Evolutionary conservation across 805 yeast genomes (phyloP).

Genomic region (Nakazawaea peltata): DNA sequence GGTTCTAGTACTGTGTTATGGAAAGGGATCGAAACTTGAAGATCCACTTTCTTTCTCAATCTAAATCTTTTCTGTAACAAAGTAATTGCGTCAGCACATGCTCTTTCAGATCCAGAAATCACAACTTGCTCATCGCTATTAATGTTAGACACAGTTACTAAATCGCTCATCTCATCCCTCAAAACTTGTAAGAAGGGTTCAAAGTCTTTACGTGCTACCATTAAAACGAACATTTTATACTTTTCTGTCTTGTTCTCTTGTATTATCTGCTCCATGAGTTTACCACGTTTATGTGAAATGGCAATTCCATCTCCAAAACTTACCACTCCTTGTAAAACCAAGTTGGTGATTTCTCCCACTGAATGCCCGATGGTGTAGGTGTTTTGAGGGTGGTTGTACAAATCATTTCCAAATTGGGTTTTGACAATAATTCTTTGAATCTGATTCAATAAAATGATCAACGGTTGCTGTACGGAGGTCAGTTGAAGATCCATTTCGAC

Average conservation of each 20-base stretch:
- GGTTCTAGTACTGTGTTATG: slow-evolving; percentile 23
- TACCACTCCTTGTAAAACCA: slow-evolving; percentile 20
- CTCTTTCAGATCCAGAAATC: slow-evolving; percentile 19
- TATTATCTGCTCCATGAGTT: slow-evolving; percentile 21
- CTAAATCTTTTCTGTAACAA: slow-evolving; percentile 10
- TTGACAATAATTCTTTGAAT: slow-evolving; percentile 14
- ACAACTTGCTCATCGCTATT: slow-evolving; percentile 27
- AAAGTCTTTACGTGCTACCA: slow-evolving; percentile 19
- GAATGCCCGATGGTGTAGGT: slow-evolving; percentile 26
- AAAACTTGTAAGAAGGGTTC: slow-evolving; percentile 10
- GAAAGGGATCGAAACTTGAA: slow-evolving; percentile 23
- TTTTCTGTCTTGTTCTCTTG: no score
- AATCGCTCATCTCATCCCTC: background rate
- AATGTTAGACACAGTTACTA: slow-evolving; percentile 20
- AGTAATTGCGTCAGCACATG: slow-evolving; percentile 12
- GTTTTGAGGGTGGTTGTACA: slow-evolving; percentile 11
- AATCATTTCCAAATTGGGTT: slow-evolving; percentile 14
- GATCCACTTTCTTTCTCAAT: slow-evolving; percentile 20
- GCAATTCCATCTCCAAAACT: slow-evolving; percentile 18
- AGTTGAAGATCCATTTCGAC: slow-evolving; percentile 11
- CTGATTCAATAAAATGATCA: slow-evolving; percentile 19
- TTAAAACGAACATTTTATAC: slow-evolving; percentile 23
- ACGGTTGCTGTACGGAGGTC: slow-evolving; percentile 25
- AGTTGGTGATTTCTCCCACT: slow-evolving; percentile 24
- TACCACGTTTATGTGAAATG: slow-evolving; percentile 21